Base-by-base conservation (phyloP, 768 basidiomycete species). In the Pisolithus marmoratus region DNA sequence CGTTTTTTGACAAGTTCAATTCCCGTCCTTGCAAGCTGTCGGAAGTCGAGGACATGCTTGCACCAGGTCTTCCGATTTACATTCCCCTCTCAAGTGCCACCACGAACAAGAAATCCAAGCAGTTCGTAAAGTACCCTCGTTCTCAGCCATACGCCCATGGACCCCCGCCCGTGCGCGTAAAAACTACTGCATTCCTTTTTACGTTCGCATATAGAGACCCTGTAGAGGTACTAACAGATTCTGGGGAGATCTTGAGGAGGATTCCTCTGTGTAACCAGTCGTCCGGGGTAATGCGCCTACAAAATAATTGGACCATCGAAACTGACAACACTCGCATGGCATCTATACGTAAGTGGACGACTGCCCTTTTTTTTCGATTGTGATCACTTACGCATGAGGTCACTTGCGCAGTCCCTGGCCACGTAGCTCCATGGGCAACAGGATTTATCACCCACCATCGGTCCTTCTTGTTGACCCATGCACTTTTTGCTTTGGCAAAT, bases 41-140 rank as follows among this genome's bases (percentile, higher is more conserved):
- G 17, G 62, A 63, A n/a, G 53, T 58, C 49, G 51, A 51, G 40
- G 53, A 62, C 47, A 51, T 63, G 55, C 57, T 64, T 45, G 54
- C 63, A 1, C 60, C 60, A 2, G 63, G 62, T 0, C 23, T 63
- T 14, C 63, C 63, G n/a, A 54, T 36, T 40, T 63, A 57, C 26
- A 40, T 64, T 29, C 60, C 60, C 5, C 24, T 46, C 0, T 60
- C 63, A 0, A 60, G 56, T 38, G 50, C 45, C 5, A 64, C 63
- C 20, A 60, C 58, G 24, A 46, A 61, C 5, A 60, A 51, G 26
- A 52, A 49, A 4, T 8, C 58, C 1, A 63, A 62, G 24, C 40
- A 54, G 36, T 64, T 62, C 12, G 54, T 63, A 17, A 60, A 56
- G 37, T 63, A 64, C 24, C 50, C 34, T 6, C 58, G 57, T 24